These are phyloP conservation scores for Taphrina sp. DNA, from an alignment of 1,139 yeast genomes.

Conservation along the genomic window DNA sequence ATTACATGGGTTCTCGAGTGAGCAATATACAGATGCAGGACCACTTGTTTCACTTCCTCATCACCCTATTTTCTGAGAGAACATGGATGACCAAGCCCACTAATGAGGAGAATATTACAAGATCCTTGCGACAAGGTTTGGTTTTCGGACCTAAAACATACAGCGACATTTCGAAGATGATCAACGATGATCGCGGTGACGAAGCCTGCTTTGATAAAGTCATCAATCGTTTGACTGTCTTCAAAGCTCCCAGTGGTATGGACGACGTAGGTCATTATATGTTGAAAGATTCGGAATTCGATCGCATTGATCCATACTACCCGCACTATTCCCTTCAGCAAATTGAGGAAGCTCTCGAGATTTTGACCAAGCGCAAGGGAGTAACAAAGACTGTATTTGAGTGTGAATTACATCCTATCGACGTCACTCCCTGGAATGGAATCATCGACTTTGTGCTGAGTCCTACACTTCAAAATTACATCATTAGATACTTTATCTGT, in stretches of 20 bases:
- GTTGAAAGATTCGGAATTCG: constrained; percentile 58
- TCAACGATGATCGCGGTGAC: constrained; percentile 72
- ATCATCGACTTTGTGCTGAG: constrained; percentile 13
- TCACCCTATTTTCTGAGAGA: constrained; percentile 68
- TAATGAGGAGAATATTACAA: constrained; percentile 54
- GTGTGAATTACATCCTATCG: background rate
- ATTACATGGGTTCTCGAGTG: constrained; percentile 27
- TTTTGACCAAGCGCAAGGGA: constrained; percentile 49
- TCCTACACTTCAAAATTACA: constrained; percentile 4
- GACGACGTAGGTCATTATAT: constrained; percentile 69
- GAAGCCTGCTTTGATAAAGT: constrained; percentile 74
- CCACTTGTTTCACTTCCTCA: constrained; percentile 70
- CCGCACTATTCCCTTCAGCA: constrained; percentile 73
- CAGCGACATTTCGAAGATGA: constrained; percentile 62
- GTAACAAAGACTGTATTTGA: constrained; percentile 40
- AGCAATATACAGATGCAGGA: constrained; percentile 64
- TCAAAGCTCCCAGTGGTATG: constrained; percentile 61
- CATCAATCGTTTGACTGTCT: constrained; percentile 59
- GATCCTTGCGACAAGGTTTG: constrained; percentile 74
- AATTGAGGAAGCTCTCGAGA: constrained; percentile 68
- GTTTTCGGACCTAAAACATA: constrained; percentile 72
- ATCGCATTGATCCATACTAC: constrained; percentile 73
- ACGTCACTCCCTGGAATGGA: constrained; percentile 14
- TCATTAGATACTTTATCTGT: constrained; percentile 8
- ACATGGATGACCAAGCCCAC: constrained; percentile 55